Conservation (phyloP, 2,329 filamentous ascomycete species). For the Periconia sp. region DNA sequence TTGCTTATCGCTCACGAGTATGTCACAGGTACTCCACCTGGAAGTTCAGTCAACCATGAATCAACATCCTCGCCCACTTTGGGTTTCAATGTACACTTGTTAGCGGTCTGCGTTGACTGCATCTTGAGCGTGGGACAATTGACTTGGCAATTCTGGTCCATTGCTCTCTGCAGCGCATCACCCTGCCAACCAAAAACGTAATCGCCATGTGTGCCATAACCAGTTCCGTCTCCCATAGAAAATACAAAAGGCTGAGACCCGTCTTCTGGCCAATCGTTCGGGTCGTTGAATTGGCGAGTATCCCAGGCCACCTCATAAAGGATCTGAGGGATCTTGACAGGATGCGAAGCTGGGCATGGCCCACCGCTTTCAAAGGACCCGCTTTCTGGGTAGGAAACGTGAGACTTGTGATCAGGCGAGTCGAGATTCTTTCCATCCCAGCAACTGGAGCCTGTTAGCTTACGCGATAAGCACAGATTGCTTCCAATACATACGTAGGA, state of each 20-base stretch:
- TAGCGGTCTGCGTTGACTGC: constrained; percentile 18
- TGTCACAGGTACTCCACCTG: neutral
- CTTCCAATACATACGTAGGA: constrained; percentile 13
- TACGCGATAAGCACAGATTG: neutral
- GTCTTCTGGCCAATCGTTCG: constrained; percentile 20
- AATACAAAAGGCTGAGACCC: constrained; percentile 24
- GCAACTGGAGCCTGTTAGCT: constrained; percentile 6
- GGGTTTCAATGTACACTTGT: constrained; percentile 20
- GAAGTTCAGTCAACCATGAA: constrained; percentile 7
- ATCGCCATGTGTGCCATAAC: constrained; percentile 20
- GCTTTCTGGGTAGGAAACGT: constrained; percentile 77
- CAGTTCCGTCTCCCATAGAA: constrained; percentile 17
- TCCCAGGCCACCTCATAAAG: constrained; percentile 24
- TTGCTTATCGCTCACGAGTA: too few relatives aligned
- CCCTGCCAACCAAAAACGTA: constrained; percentile 20
- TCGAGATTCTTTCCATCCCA: constrained; percentile 31
- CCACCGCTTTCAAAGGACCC: constrained; percentile 28
- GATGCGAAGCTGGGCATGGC: constrained; percentile 17
- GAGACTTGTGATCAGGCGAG: constrained; percentile 60
- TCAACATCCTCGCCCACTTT: constrained; percentile 25
- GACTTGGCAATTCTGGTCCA: constrained; percentile 15
- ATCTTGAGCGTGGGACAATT: constrained; percentile 18
- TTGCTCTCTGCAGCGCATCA: constrained; percentile 16
- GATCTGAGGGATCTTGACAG: constrained; percentile 21
- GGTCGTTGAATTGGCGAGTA: constrained; percentile 20